Evolutionary conservation across 495 filamentous ascomycete species (phyloP), one percentile per base, ranked within the genome.

Genomic region (Penicillium desertorum): DNA sequence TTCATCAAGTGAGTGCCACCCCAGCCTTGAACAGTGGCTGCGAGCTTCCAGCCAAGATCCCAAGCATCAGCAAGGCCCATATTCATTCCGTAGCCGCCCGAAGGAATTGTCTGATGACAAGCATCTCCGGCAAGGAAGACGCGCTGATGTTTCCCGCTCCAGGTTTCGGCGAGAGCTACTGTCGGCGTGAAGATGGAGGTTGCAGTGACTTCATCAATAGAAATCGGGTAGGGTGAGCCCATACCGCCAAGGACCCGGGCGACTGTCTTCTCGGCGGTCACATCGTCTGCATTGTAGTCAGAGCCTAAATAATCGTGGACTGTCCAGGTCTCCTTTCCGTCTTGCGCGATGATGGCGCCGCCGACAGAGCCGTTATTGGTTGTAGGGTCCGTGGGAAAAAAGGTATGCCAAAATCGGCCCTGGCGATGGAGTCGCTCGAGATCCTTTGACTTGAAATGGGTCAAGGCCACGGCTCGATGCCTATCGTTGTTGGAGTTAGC

Each of bases 41-140:
- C 62, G 2, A 76, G 54, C 37, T 67, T 71, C 71, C 69, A 76
- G 22, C 57, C 67, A 2, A 73, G 53, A 54, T 71, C 62, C 44
- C 53, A 54, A 5, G 62, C 65, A 56, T 76, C 72, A 64, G 85
- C 81, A 71, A 87, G 82, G 16, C 71, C 75, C 2, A 86, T 82
- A 63, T 91, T 90, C 87, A 90, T 89, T 20, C 88, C 88, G 66
- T 89, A 86, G 0, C 86, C 88, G 1, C 85, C 86, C 71, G 88
- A 88, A 4, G 88, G 88, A 0, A 81, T 84, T 37, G 70, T 65
- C 0, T 81, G 84, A 57, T 86, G 85, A 0, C 83, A 76, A 5
- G 83, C 82, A 66, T 88, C 81, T 48, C 73, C 79, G n/a, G 84
- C 85, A 37, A 90, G 76, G 57, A 89, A 89, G 6, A 88, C 79